These are phyloP conservation scores for Nannizziopsis barbatae DNA, from an alignment of 2,329 filamentous ascomycete genomes.

Conservation along the genomic window DNA sequence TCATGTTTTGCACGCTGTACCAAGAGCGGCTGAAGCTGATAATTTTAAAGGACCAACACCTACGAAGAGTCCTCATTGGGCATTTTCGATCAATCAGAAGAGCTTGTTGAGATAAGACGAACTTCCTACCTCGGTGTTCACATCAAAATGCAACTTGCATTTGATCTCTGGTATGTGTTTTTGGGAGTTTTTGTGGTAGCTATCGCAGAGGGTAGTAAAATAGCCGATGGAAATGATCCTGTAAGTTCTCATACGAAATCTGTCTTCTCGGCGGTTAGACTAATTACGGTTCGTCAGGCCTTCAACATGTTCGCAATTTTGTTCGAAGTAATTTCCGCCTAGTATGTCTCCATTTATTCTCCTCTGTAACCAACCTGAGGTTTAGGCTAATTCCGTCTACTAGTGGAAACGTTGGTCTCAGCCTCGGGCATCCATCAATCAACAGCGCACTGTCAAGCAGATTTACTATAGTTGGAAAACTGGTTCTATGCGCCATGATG, in stretches of 20 bases:
- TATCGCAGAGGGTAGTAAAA: constrained; percentile 40
- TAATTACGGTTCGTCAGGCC: constrained; percentile 6
- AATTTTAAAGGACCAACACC: constrained; percentile 41
- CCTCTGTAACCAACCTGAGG: background rate
- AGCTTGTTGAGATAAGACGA: constrained; percentile 20
- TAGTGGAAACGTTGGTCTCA: constrained; percentile 28
- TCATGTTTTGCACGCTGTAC: background rate
- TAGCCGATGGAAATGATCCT: constrained; percentile 20
- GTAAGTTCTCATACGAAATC: constrained; percentile 15
- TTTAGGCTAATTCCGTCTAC: background rate
- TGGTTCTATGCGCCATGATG: constrained; percentile 47
- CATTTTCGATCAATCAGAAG: constrained; percentile 33
- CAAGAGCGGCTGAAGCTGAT: background rate
- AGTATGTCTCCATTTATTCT: constrained; percentile 20
- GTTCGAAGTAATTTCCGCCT: constrained; percentile 34
- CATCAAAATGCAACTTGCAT: constrained; percentile 51
- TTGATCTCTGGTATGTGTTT: constrained; percentile 56
- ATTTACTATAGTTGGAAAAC: constrained; percentile 41
- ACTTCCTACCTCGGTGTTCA: constrained; percentile 42
- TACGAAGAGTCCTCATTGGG: constrained; percentile 58
- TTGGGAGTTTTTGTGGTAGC: constrained; percentile 42
- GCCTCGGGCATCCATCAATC: constrained; percentile 24
- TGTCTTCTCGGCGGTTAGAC: background rate
- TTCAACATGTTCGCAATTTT: constrained; percentile 26
- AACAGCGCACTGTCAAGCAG: constrained; percentile 30